Base-by-base conservation (phyloP, 768 basidiomycete genomes). In the Tricholoma flavovirens region DNA sequence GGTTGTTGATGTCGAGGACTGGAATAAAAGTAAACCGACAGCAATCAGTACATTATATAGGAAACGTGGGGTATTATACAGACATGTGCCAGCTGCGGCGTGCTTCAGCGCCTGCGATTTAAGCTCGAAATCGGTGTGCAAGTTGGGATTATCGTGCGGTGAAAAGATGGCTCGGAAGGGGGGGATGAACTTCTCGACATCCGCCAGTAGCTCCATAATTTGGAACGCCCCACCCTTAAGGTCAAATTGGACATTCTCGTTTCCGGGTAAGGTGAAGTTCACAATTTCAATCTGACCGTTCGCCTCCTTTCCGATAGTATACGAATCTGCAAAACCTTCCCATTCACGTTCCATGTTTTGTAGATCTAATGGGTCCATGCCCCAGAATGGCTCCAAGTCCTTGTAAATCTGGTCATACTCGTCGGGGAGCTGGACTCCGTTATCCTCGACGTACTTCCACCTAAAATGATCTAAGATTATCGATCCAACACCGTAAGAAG, bases 381-480 rank as follows among this genome's bases (percentile, higher is more conserved):
- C 75, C 84, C 87, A 93, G 69, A 88, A 96, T 0, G 90, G 91
- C 49, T 82, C 83, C 17, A 97, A 72, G 68, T 96, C 93, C 49
- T 77, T 71, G 52, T 78, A 66, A 26, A 94, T 81, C 46, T 78
- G 77, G 63, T 89, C 89, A 65, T 91, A 95, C 64, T 95, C 93
- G 69, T 96, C 93, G 15, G 57, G 35, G 42, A 30, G 48, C 29
- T 53, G 52, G 24, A 53, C 38, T n/a, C 19, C 22, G 43, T 53
- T 43, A 12, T 53, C 52, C 38, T 53, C 52, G 4, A 53, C 52
- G 26, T 53, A 53, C 11, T 40, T 3, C 52, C 52, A 53, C 52
- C 52, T 53, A 17, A 53, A 11, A 30, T 15, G 29, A 30, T 54
- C 12, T n/a, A 26, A 42, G 43, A 24, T 11, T 15, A 17, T n/a